Percentiles rank a stretch among this genome's conserved stretches.
phyloP scores from a whole-genome alignment of 2,329 filamentous ascomycete species.

The Pseudogymnoascus sp. region DNA sequence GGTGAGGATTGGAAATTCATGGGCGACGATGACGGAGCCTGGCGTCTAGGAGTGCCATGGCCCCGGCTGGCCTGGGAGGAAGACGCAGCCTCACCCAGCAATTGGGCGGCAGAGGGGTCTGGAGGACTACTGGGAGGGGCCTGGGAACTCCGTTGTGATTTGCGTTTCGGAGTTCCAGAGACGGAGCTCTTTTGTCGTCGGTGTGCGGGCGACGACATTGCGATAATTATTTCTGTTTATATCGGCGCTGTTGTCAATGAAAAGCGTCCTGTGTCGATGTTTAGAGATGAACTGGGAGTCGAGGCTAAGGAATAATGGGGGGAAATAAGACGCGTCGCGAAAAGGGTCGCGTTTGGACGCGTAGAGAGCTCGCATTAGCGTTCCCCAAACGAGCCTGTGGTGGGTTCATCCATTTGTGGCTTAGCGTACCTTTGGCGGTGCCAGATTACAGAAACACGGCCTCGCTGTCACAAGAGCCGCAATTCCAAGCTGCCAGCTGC shows the following conservation, averaged over 20 bases:
- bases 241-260: conserved; percentile 3
- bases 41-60: conserved; percentile 39
- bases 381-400: neutral
- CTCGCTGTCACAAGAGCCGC: conserved; percentile 2
- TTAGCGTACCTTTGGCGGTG: neutral
- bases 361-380: conserved; percentile 9
- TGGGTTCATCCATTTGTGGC: neutral
- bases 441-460: conserved; percentile 10
- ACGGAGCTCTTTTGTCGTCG: conserved; percentile 49
- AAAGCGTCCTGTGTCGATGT: neutral
- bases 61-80: conserved; percentile 22
- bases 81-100: conserved; percentile 28
- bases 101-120: conserved; percentile 26
- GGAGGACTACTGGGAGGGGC: conserved; percentile 43
- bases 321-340: conserved; percentile 9
- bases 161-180: conserved; percentile 47
- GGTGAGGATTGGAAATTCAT: conserved; percentile 66
- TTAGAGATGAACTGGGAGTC: neutral
- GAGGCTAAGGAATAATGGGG: neutral
- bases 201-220: conserved; percentile 55
- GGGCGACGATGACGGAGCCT: conserved; percentile 69
- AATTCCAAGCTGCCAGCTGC: conserved; percentile 2
- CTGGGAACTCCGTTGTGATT: conserved; percentile 49
- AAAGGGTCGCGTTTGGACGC: conserved; percentile 3
- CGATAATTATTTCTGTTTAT: conserved; percentile 17